phyloP scores from a whole-genome alignment of 2,329 filamentous ascomycete genomes.

The Xylaria sp. region DNA sequence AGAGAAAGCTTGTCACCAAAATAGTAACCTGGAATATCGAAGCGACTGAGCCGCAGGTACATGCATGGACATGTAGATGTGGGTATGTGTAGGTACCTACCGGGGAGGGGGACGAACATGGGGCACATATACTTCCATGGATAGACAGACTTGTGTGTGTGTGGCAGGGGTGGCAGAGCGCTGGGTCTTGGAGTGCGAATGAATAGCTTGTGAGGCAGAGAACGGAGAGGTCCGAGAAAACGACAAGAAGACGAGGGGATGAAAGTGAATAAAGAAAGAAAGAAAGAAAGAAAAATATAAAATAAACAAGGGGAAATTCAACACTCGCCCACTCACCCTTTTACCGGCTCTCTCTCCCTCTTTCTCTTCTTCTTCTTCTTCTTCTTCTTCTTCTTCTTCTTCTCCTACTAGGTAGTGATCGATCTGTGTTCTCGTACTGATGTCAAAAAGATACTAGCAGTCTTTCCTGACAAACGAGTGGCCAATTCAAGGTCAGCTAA shows the following conservation, averaged over 20 bases:
- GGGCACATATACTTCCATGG: no score
- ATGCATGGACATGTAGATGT: constrained; percentile 21
- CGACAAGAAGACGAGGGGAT: background rate
- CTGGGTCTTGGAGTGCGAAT: no score
- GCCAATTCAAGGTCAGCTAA: constrained; percentile 13
- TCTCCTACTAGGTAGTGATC: no score
- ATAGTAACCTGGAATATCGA: constrained; percentile 29
- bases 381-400: no score
- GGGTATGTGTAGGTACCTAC: constrained; percentile 11
- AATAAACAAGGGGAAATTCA: background rate
- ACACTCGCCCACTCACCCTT: background rate
- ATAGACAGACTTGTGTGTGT: no score
- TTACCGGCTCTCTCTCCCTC: no score
- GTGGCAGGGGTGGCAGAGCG: no score
- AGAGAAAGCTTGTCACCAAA: constrained; percentile 27
- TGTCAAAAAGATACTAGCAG: background rate
- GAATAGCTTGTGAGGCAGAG: no score
- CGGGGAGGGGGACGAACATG: background rate
- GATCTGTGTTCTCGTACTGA: background rate
- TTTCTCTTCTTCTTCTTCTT: background rate
- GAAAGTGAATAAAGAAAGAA: background rate
- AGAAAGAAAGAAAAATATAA: background rate
- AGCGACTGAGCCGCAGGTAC: constrained; percentile 30
- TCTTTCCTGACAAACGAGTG: constrained; percentile 14
- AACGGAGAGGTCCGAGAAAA: no score